Percentiles rank a stretch among this genome's conserved stretches.
phyloP scores from a whole-genome alignment of 805 yeast genomes.

The Lipomyces spencermartinsiae region DNA sequence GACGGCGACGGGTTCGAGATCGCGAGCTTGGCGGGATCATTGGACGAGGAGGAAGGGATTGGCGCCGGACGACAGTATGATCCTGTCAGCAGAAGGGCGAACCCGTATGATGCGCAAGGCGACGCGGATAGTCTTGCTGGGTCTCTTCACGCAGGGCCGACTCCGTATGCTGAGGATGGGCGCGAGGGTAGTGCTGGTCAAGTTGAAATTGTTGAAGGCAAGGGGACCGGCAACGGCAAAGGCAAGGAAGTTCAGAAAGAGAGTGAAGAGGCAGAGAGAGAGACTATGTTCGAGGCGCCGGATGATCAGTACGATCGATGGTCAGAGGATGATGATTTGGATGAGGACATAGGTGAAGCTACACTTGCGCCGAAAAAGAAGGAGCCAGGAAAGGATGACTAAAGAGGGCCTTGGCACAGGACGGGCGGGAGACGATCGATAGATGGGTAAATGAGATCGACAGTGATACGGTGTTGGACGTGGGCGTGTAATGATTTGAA shows the following conservation, averaged over 20 bases:
- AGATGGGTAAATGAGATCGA: neutral
- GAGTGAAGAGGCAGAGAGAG: conserved; percentile 10
- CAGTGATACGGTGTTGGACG: neutral
- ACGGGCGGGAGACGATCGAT: neutral
- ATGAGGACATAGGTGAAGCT: conserved; percentile 1
- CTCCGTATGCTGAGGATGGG: conserved; percentile 21
- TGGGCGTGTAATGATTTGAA: neutral
- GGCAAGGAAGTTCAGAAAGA: neutral
- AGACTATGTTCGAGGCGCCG: conserved; percentile 38
- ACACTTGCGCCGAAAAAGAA: conserved; percentile 9
- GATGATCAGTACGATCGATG: conserved; percentile 37
- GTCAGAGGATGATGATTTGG: conserved; percentile 37
- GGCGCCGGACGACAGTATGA: conserved; percentile 13
- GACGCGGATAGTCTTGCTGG: conserved; percentile 32
- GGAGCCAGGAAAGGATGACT: conserved; percentile 25
- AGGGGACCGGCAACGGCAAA: neutral
- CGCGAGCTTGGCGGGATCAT: conserved; percentile 46
- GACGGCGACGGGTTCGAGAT: conserved; percentile 73
- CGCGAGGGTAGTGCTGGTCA: neutral
- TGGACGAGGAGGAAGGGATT: conserved; percentile 30
- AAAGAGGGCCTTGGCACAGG: neutral
- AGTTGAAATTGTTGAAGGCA: neutral
- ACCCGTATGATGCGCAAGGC: conserved; percentile 10
- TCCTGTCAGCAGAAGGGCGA: conserved; percentile 13
- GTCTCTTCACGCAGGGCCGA: conserved; percentile 20